phyloP scores from a whole-genome alignment of 2,329 filamentous ascomycete genomes.

The Didymella pomorum region DNA sequence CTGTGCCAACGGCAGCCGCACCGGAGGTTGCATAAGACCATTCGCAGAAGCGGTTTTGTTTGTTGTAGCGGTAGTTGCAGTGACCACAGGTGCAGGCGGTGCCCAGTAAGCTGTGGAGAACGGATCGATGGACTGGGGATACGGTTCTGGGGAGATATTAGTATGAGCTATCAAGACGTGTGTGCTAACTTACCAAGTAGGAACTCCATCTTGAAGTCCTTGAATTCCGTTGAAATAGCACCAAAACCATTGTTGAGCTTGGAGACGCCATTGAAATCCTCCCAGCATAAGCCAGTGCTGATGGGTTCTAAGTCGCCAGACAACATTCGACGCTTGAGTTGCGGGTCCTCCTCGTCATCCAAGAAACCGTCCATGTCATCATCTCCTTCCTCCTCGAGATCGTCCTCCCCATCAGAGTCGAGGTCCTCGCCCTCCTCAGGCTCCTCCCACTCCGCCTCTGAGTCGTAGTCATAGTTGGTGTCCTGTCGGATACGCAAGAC shows the following conservation, averaged over 20 bases:
- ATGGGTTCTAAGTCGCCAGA: constrained; percentile 76
- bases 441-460: constrained; percentile 84
- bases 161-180: not conserved
- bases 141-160: constrained; percentile 48
- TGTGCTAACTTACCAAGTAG: constrained; percentile 66
- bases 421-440: constrained; percentile 75
- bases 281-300: constrained; percentile 85
- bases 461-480: constrained; percentile 84
- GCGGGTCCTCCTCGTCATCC: constrained; percentile 76
- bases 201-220: constrained; percentile 76
- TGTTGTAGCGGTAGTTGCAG: constrained; percentile 16
- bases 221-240: constrained; percentile 59
- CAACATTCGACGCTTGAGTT: constrained; percentile 65
- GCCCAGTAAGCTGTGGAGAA: constrained; percentile 85
- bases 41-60: constrained; percentile 28
- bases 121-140: constrained; percentile 75
- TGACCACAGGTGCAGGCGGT: constrained; percentile 34
- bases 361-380: constrained; percentile 91
- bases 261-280: constrained; percentile 60
- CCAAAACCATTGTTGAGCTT: constrained; percentile 56
- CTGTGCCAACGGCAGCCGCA: constrained; percentile 53
- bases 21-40: constrained; percentile 52
- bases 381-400: constrained; percentile 75
- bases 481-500: constrained; percentile 64
- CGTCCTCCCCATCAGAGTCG: constrained; percentile 70